Base-by-base conservation (phyloP, 768 basidiomycete species). In the Boletus speciosus region DNA sequence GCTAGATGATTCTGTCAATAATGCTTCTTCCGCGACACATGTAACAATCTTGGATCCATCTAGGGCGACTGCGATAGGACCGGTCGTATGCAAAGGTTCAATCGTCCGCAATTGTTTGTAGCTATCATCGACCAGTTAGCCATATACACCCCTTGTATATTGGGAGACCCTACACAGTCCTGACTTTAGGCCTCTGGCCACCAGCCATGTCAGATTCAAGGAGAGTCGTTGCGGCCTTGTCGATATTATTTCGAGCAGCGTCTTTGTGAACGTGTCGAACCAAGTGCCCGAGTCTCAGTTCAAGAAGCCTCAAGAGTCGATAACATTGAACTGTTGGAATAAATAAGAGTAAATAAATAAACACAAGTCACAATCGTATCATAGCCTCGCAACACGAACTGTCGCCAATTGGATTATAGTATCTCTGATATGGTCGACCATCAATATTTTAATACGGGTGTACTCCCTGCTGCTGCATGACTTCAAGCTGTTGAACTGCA, bases 41-140 rank as follows among this genome's bases (percentile, higher is more conserved):
- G 93, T 93, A 48, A 93, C 80, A 32, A 98, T 77, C 71, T 78
- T 85, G 50, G 73, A 76, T 45, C 91, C 94, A 74, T 98, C 91
- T 43, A 74, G 69, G 5, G 91, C 85, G 45, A 91, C 76, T 11
- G 89, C 83, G 27, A 94, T 84, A 15, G 93, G 89, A 31, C 97
- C 97, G 38, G 83, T 83, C 2, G 96, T 98, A 66, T 97, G 90
- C 41, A 96, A 73, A 4, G 95, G 93, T 36, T 79, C 81, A 49
- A 93, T 85, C 12, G 81, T 77, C 49, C 86, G 79, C 19, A 71
- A 76, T 69, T 89, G 90, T 71, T 86, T 88, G 72, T 89, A 93
- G 31, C 91, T 93, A 51, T 29, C 15, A 15, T 31, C 19, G 23
- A 43, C 31, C 41, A 49, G 42, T 67, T 25, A 69, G 63, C 19